Evolutionary conservation across 176 grass and related monocot genomes (phyloP).

Genomic region (Paspalum notatum): DNA sequence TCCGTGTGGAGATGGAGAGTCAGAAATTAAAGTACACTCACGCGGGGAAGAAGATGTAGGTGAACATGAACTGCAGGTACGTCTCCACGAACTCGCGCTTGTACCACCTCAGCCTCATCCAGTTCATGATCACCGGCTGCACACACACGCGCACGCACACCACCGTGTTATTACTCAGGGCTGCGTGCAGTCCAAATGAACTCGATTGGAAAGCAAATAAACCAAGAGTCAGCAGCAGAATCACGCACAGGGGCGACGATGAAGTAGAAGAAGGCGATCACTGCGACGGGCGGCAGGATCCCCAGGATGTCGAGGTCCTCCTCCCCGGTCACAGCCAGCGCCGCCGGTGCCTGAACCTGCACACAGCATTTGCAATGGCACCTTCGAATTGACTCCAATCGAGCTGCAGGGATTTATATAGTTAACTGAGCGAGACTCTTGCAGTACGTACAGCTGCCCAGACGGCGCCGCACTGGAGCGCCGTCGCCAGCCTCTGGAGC

Average conservation of each 20-base stretch:
- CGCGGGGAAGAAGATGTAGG: conserved; percentile 84
- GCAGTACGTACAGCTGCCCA: conserved; percentile 59
- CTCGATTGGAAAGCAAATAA: background rate
- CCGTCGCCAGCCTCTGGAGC: conserved; percentile 49
- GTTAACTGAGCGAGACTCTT: background rate
- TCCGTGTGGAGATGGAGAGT: background rate
- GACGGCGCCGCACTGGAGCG: conserved; percentile 62
- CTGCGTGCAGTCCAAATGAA: background rate
- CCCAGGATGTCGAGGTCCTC: conserved; percentile 66
- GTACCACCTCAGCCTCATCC: conserved; percentile 88
- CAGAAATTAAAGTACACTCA: conserved; percentile 35
- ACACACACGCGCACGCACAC: conserved; percentile 13
- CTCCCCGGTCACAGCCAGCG: conserved; percentile 80
- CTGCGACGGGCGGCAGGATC: conserved; percentile 62
- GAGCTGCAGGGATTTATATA: background rate
- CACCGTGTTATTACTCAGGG: background rate
- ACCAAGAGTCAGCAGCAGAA: background rate
- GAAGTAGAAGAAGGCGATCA: conserved; percentile 66
- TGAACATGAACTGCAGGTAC: conserved; percentile 91
- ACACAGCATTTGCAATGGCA: background rate
- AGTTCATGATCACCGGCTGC: conserved; percentile 90
- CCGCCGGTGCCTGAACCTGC: conserved; percentile 67
- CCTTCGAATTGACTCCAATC: background rate
- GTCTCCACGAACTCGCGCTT: conserved; percentile 81
- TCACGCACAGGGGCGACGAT: conserved; percentile 69